phyloP scores from a whole-genome alignment of 2,329 filamentous ascomycete genomes.

The Albophoma yamanashiensis region DNA sequence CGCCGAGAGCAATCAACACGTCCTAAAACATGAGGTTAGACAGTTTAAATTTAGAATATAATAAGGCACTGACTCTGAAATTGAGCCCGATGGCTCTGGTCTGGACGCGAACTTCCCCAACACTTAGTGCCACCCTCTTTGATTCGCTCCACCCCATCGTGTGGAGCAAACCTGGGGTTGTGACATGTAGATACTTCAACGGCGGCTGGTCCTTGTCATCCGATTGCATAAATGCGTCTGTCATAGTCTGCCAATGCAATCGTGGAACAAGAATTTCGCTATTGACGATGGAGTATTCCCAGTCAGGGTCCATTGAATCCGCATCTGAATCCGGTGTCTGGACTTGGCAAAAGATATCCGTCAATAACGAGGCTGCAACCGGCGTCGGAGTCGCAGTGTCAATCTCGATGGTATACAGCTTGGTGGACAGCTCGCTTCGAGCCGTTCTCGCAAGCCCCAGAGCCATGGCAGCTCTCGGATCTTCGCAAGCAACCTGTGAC shows the following conservation, averaged over 20 bases:
- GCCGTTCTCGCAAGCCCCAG: slow-evolving; percentile 2
- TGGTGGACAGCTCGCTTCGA: slow-evolving; percentile 3
- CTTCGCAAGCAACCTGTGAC: slow-evolving; percentile 1
- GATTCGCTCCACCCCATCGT: slow-evolving; percentile 2
- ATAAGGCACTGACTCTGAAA: slow-evolving; percentile 7
- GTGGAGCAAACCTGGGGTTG: slow-evolving; percentile 1
- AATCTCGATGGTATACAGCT: slow-evolving; percentile 3
- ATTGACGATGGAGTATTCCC: slow-evolving; percentile 2
- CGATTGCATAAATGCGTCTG: neutral
- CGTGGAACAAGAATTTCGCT: slow-evolving; percentile 2
- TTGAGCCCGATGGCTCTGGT: slow-evolving; percentile 14
- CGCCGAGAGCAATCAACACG: slow-evolving; percentile 23
- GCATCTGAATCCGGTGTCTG: neutral
- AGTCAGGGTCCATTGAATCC: slow-evolving; percentile 2
- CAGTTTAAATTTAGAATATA: neutral
- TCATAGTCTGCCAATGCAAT: slow-evolving; percentile 4
- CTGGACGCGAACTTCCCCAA: slow-evolving; percentile 2
- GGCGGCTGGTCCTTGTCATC: neutral
- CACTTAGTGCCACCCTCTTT: neutral
- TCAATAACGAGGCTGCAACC: neutral
- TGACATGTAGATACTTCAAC: neutral
- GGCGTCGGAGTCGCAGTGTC: neutral
- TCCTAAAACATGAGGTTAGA: slow-evolving; percentile 17
- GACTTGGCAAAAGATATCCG: neutral
- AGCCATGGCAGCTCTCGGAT: slow-evolving; percentile 3